phyloP scores from a whole-genome alignment of 192 early-diverging fungal genomes.

The Kappamyces sp. region DNA sequence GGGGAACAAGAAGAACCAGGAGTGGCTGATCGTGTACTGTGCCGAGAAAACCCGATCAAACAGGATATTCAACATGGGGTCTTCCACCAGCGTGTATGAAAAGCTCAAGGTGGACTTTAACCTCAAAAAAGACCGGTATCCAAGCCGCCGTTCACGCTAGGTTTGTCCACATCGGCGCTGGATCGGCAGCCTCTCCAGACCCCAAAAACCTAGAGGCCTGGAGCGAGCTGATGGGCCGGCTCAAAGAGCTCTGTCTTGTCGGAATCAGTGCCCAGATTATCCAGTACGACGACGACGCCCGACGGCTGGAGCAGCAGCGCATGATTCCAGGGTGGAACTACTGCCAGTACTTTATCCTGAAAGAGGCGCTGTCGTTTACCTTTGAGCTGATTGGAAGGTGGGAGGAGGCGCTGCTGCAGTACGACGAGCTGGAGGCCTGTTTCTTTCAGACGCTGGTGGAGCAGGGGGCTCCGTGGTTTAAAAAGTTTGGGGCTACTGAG shows the following conservation, averaged over 20 bases:
- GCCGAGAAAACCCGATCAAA: constrained; percentile 13
- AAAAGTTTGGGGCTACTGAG: constrained; percentile 80
- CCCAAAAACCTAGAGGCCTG: constrained; percentile 58
- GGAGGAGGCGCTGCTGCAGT: constrained; percentile 89
- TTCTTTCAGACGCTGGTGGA: constrained; percentile 85
- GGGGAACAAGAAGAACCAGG: constrained; percentile 72
- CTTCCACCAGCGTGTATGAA: constrained; percentile 58
- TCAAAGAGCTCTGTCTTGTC: constrained; percentile 67
- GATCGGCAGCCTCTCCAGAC: background rate
- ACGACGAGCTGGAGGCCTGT: constrained; percentile 95
- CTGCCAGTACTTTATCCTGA: constrained; percentile 92
- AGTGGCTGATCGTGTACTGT: constrained; percentile 75
- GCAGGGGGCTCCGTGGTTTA: constrained; percentile 88
- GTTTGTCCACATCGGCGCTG: constrained; percentile 20
- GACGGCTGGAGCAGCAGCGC: constrained; percentile 82
- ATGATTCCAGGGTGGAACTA: constrained; percentile 99
- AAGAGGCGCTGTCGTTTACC: constrained; percentile 79
- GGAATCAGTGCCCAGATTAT: constrained; percentile 73
- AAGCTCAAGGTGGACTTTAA: constrained; percentile 81
- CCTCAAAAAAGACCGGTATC: constrained; percentile 56
- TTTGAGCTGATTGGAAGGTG: constrained; percentile 69
- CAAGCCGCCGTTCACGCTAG: constrained; percentile 9
- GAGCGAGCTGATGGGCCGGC: constrained; percentile 62
- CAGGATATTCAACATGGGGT: constrained; percentile 22
- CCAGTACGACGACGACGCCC: constrained; percentile 84